These are phyloP conservation scores for Juglanconis sp. DNA, from an alignment of 2,329 filamentous ascomycete genomes.

Conservation along the genomic window DNA sequence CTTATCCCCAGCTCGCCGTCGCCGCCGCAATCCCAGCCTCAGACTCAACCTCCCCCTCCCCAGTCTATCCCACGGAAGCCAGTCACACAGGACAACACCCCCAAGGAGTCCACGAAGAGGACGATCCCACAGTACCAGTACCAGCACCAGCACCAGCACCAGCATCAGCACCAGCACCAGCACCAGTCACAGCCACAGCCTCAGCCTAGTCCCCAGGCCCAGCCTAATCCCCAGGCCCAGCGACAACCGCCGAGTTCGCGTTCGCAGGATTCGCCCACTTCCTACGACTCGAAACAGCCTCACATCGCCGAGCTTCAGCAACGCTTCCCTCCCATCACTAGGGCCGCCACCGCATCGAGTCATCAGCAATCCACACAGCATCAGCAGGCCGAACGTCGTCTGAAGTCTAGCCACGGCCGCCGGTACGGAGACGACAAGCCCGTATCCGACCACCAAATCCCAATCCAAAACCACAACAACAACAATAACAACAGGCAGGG, in stretches of 20 bases:
- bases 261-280: conserved; percentile 7
- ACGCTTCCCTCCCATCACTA: conserved; percentile 28
- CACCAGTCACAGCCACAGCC: not conserved
- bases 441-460: conserved; percentile 24
- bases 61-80: not conserved
- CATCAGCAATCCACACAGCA: conserved; percentile 22
- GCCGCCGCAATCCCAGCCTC: not conserved
- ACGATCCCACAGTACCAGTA: conserved; percentile 7
- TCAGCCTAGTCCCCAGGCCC: not conserved
- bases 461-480: not conserved
- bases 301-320: conserved; percentile 32
- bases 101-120: conserved; percentile 18
- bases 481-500: conserved; percentile 42
- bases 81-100: not conserved
- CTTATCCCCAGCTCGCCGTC: conserved; percentile 11
- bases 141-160: not conserved
- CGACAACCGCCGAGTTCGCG: not conserved
- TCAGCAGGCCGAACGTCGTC: conserved; percentile 24
- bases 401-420: conserved; percentile 28
- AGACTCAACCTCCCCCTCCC: not conserved
- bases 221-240: not conserved
- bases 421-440: conserved; percentile 37
- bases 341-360: conserved; percentile 21
- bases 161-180: not conserved
- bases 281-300: conserved; percentile 19